A percentile compares a stretch with the other conserved stretches of the same genome.
These are phyloP conservation scores for Plasmopara muralis DNA, from an alignment of 352 stramenopile species.

Conservation along the genomic window DNA sequence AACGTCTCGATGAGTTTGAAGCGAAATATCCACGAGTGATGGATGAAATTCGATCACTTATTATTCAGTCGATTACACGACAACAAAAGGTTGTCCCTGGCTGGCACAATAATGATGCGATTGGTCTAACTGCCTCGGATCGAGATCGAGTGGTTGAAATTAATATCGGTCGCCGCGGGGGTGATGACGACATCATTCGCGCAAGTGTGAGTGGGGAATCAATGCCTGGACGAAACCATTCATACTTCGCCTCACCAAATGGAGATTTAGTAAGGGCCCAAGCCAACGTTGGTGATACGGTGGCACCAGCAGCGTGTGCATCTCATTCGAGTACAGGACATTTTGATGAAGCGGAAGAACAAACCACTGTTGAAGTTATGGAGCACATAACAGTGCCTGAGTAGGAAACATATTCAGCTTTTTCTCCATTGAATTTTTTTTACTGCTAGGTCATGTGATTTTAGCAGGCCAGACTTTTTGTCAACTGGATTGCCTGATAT, in stretches of 20 bases:
- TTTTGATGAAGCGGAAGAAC: not conserved
- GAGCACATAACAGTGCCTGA: not conserved
- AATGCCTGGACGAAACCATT: conserved; percentile 14
- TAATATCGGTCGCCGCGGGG: conserved; percentile 9
- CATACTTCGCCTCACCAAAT: conserved; percentile 7
- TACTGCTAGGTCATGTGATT: conserved; percentile 2
- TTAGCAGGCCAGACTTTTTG: not conserved
- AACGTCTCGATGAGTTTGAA: conserved; percentile 51
- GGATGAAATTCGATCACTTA: conserved; percentile 59
- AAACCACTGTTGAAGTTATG: conserved; percentile 13
- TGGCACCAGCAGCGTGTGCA: not conserved
- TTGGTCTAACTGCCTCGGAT: conserved; percentile 47
- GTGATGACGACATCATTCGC: conserved; percentile 15
- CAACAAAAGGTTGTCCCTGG: conserved; percentile 64
- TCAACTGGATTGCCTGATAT: not conserved
- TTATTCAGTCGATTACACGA: conserved; percentile 68
- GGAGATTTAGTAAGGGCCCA: not conserved
- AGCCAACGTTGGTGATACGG: conserved; percentile 1
- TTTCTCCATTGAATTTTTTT: too few relatives aligned
- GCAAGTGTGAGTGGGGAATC: conserved; percentile 15
- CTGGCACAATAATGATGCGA: conserved; percentile 68
- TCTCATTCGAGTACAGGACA: conserved; percentile 2
- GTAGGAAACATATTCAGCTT: too few relatives aligned
- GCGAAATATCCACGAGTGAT: conserved; percentile 48
- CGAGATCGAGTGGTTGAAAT: conserved; percentile 33